phyloP scores from a whole-genome alignment of 805 yeast species.

The Candida boidinii region DNA sequence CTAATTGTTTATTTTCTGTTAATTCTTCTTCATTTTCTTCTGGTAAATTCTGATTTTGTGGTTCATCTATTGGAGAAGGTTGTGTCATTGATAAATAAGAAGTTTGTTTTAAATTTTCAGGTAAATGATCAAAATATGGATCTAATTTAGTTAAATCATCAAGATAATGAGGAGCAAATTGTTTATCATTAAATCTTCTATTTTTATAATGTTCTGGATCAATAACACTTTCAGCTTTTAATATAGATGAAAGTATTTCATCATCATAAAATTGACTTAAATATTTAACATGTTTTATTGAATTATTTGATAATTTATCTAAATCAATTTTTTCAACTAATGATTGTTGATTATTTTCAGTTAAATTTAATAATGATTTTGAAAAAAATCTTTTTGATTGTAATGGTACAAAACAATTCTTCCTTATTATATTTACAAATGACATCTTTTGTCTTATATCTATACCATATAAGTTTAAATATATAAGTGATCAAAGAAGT shows the following conservation, averaged over 20 bases:
- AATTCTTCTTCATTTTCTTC: slow-evolving; percentile 12
- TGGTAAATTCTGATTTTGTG: slow-evolving; percentile 12
- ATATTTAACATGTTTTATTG: slow-evolving; percentile 48
- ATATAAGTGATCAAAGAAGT: too few relatives aligned
- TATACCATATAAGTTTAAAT: too few relatives aligned
- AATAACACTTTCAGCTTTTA: slow-evolving; percentile 69
- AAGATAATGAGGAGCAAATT: slow-evolving; percentile 61
- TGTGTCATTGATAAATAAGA: slow-evolving; percentile 17
- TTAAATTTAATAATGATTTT: too few relatives aligned
- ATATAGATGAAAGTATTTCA: slow-evolving; percentile 70
- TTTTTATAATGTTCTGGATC: slow-evolving; percentile 51
- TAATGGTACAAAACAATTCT: too few relatives aligned
- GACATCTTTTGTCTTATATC: too few relatives aligned
- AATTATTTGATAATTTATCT: too few relatives aligned
- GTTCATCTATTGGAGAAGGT: slow-evolving; percentile 16
- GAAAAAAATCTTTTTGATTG: too few relatives aligned
- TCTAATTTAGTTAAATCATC: slow-evolving; percentile 69
- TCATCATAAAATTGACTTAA: slow-evolving; percentile 76
- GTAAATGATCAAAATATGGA: slow-evolving; percentile 64
- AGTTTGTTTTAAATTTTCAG: slow-evolving; percentile 7
- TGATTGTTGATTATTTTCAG: too few relatives aligned
- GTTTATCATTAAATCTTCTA: slow-evolving; percentile 32
- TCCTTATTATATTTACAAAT: too few relatives aligned
- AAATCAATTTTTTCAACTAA: too few relatives aligned
- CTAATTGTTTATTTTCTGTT: slow-evolving; percentile 28